Evolutionary conservation across 2,329 filamentous ascomycete genomes (phyloP), one percentile per base, ranked within the genome.

Genomic region (Elsinoe batatas): DNA sequence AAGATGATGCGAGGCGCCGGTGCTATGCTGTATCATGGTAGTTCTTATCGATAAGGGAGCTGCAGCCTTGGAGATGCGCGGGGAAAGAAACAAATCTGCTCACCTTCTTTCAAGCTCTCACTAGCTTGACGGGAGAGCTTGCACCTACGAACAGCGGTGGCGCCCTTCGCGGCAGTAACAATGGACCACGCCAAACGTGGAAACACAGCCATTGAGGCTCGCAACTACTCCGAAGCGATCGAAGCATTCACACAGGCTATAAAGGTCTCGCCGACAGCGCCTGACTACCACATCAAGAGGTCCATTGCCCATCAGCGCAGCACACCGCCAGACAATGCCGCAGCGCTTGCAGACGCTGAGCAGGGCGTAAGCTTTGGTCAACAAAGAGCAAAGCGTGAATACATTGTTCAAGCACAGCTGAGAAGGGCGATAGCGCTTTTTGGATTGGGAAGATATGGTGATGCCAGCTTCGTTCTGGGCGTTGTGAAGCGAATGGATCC

Each of bases 391-490:
- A 86, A 84, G 64, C 82, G 87, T 51, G 82, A 88, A 61, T 78
- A 86, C 30, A 88, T 96, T 68, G 77, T 83, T 44, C 81, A 88
- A n/a, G 85, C 88, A 1, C 88, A 96, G 64, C 81, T 93, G 64
- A 82, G 91, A 62, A 82, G 91, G 36, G 87, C 82, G 4, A 81
- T 95, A 11, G 79, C 85, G 10, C 76, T 91, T 22, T 87, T 82
- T 68, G 80, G 83, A 49, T 74, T 90, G 38, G 81, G 80, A 33
- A 78, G 81, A 54, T 88, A 83, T 63, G 89, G 84, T 3, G 85
- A 96, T 69, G 85, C 90, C 0, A 79, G 84, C 57, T 79, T 82
- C 61, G 81, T 91, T 60, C 81, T 91, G 17, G 74, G 71, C n/a
- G 69, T 77, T 30, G 76, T 83, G 40, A 74, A 73, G 58, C 77